These are phyloP conservation scores for Fraxinus nigra DNA, from an alignment of 305 asterid genomes.

Conservation along the genomic window DNA sequence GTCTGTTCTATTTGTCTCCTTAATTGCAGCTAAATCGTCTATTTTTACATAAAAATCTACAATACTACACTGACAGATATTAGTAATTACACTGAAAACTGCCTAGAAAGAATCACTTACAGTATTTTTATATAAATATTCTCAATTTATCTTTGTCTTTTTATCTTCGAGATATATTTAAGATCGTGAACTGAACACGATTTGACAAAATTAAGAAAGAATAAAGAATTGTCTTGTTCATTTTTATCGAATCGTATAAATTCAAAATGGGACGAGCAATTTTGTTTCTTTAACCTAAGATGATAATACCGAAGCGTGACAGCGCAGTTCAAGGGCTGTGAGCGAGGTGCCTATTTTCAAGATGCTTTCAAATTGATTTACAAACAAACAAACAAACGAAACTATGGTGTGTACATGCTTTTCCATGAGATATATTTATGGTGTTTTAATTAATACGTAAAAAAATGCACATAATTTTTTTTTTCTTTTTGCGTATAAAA, in stretches of 20 bases:
- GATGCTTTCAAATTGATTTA: not conserved
- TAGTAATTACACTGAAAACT: not conserved
- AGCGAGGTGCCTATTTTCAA: not conserved
- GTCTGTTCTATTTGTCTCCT: slow-evolving; percentile 15
- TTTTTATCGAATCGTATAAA: not conserved
- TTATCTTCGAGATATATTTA: not conserved
- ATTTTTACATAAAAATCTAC: not conserved
- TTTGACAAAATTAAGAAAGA: not conserved
- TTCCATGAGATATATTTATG: not conserved
- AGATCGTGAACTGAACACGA: not conserved
- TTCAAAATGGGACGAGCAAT: not conserved
- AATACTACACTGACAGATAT: not conserved
- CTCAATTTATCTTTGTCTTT: not conserved
- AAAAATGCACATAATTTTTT: no score
- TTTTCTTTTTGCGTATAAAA: no score
- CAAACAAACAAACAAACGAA: not conserved
- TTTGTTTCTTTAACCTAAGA: not conserved
- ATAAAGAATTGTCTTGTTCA: not conserved
- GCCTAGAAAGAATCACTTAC: not conserved
- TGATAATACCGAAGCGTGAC: not conserved
- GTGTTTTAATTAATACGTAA: no score
- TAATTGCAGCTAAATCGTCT: slow-evolving; percentile 25
- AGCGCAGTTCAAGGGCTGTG: not conserved
- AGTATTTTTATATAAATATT: not conserved
- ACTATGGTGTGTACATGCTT: not conserved